Base-by-base conservation (phyloP, 306 rosid species). In the Echinosophora koreensis region DNA sequence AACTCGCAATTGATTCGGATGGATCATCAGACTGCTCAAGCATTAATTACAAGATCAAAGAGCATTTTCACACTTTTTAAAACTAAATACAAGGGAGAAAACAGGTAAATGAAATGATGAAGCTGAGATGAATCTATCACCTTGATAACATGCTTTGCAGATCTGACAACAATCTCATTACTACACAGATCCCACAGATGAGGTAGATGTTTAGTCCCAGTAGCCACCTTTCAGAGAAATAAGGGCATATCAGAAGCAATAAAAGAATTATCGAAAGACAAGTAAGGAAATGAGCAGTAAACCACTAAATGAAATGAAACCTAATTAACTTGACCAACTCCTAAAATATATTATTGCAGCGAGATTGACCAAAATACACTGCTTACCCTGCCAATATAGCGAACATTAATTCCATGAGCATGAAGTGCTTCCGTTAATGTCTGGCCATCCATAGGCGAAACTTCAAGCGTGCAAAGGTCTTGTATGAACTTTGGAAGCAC, bases 391-490 rank as follows among this genome's bases (percentile, higher is more conserved):
- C 99, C 99, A 77, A 96, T 86, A 69, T 96, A 92, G 61, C 99
- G 99, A 85, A 96, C 86, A 82, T 92, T 96, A 66, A 96, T 91
- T 83, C 99, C 99, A 82, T 92, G 97, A 76, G 98, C 99, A 85
- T 96, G 99, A 52, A 96, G 92, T 59, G 97, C 99, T 86, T 96
- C 99, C 62, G 97, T 91, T 72, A 96, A 74, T 61, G 99, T 96
- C 83, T 92, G 99, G 61, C 99, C 98, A 84, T 96, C 99, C 99
- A 96, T 96, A 4, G 99, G 99, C 2, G 99, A 96, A 77, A 96
- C 97, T 93, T 96, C 99, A 69, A 96, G 97, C 0, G 94, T 91
- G 83, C 98, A 91, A 47, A 96, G 96, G 80, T 96, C 99, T 92
- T 96, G 98, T 70, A 96, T 81, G 71, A 96, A 96, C 82, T 96